Base-by-base conservation (phyloP, 805 yeast genomes). In the Candida montana region DNA sequence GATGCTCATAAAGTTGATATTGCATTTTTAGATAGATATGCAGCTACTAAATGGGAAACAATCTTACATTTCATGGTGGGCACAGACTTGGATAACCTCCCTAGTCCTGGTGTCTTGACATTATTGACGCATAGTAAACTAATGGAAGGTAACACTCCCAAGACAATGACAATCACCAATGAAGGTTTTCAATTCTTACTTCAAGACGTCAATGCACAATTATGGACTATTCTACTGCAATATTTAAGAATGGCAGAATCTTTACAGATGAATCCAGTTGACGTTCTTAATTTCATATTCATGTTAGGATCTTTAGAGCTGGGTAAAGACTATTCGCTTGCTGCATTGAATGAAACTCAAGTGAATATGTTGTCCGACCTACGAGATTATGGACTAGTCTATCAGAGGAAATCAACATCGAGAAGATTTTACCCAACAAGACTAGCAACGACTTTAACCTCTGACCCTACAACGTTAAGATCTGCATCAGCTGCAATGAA, bases 11-110 rank as follows among this genome's bases (percentile, higher is more conserved):
- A 66, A 24, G 83, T 84, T 5, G 79, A 76, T 35, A 62, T 79
- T n/a, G 73, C 71, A 29, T 83, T 81, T 53, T 67, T 91, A 36
- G 95, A 87, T 51, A 69, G 69, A 31, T 90, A 88, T 63, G 95
- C 96, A 12, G 74, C 88, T 7, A 75, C 73, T 35, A 88, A 84
- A 57, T 93, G 99, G 99, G 99, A 93, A 59, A 78, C 87, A 7
- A 91, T 93, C 51, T 69, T 93, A 53, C 98, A 93, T 69, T 93
- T 83, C 66, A 91, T 93, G 98, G 99, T 93, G 33, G 96, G 98
- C 2, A 87, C 97, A 0, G 85, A 86, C 39, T 65, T 81, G 35
- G 69, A 75, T 10, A 72, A 69, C 15, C 65, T 76, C 3, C 96
- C 96, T 3, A 81, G 90, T 36, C 72, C 74, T n/a, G 90, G 91